Conservation (phyloP, 139 green algal genomes). For the Protoeuglena noctilucae region DNA sequence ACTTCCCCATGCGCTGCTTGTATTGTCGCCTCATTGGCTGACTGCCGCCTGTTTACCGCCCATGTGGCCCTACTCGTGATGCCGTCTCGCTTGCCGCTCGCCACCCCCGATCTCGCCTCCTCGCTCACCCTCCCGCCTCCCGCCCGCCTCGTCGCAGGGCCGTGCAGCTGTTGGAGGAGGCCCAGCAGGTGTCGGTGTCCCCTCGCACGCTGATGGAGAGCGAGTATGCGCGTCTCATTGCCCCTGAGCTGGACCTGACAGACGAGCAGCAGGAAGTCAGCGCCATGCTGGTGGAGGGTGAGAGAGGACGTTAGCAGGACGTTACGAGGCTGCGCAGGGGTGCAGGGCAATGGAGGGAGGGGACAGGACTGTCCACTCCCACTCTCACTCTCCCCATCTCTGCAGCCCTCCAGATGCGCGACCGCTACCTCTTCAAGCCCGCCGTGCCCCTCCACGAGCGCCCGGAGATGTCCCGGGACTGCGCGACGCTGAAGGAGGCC, state of each 20-base stretch:
- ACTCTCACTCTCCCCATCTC: background rate
- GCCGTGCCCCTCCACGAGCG: slow-evolving; percentile 45
- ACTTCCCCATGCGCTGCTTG: too few species aligned
- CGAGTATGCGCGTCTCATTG: slow-evolving; percentile 41
- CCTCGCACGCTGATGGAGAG: too few species aligned
- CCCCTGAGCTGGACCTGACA: slow-evolving; percentile 29
- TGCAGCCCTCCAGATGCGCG: background rate
- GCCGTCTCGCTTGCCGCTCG: too few species aligned
- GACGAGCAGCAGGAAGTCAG: slow-evolving; percentile 33
- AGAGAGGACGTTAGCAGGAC: slow-evolving; percentile 1
- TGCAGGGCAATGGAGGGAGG: background rate
- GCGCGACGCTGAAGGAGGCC: slow-evolving; percentile 61
- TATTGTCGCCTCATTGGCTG: too few species aligned
- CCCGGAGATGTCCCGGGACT: slow-evolving; percentile 61
- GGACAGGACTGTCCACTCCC: background rate
- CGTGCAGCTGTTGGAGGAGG: too few species aligned
- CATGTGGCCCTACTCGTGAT: too few species aligned
- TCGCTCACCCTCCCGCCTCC: too few species aligned
- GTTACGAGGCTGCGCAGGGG: slow-evolving; percentile 3
- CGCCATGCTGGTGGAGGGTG: background rate
- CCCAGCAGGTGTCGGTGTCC: too few species aligned
- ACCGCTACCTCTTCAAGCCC: slow-evolving; percentile 33
- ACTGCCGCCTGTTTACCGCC: too few species aligned
- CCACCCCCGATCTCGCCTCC: too few species aligned
- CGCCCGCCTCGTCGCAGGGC: too few species aligned